Base-by-base conservation (phyloP, 768 basidiomycete genomes). In the Calocybe indica region DNA sequence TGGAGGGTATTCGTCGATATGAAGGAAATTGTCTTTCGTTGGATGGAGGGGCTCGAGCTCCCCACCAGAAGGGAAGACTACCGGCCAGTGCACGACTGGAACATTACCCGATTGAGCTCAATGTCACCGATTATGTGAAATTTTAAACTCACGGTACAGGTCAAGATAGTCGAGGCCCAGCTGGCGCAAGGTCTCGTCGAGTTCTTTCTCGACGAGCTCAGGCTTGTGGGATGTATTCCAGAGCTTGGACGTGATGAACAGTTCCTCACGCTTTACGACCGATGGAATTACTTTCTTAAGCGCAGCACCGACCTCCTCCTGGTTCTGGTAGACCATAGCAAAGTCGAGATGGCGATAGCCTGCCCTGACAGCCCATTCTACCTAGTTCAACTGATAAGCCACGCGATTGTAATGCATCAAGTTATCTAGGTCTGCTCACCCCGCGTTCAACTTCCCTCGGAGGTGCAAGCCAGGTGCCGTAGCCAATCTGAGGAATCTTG, bases 291-390 rank as follows among this genome's bases (percentile, higher is more conserved):
- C 78, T 59, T 85, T 85, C 65, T 84, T 83, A 58, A 90, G 71
- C 1, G 85, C 85, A 3, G 73, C 71, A 5, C 87, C 84, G 46
- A 88, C 80, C 65, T 86, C 87, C 48, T 80, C 72, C 63, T 91
- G 90, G 64, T 92, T 93, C 52, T 71, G 60, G 65, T 92, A 92
- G 40, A 87, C 71, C 77, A 78, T 77, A 3, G 90, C 91, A 13
- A 88, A 76, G 64, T 94, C 91, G 53, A 94, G 78, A 65, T 94
- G 91, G 42, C 88, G 75, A 63, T 92, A 92, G 1, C 89, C 89
- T 55, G 76, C 75, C 45, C 75, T 71, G 32, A 93, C 74, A 29
- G 91, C 90, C 55, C 73, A 71, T 62, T 87, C 85, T 43, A 88
- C 85, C 88, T 88, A 51, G 37, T 22, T 7, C 10, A 7, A 12